These are phyloP conservation scores for Fusarium azukiicola DNA, from an alignment of 2,329 filamentous ascomycete genomes.

Conservation along the genomic window DNA sequence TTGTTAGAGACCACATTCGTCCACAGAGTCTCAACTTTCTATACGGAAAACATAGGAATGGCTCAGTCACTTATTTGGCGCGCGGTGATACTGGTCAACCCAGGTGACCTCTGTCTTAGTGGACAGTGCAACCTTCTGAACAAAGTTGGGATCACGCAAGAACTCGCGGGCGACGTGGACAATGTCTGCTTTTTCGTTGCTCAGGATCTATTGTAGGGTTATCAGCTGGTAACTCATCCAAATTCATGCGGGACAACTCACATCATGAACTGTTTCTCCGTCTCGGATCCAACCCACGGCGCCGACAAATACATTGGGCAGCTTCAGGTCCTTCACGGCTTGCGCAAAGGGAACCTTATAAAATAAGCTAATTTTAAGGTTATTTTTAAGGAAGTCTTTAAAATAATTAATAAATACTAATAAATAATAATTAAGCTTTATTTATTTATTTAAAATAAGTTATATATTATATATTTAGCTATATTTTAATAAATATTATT, in stretches of 20 bases:
- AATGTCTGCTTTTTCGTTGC: conserved; percentile 1
- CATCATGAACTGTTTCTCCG: conserved; percentile 5
- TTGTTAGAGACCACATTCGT: neutral
- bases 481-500: no score
- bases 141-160: conserved; percentile 9
- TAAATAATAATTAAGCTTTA: no score
- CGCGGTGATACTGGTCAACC: conserved; percentile 15
- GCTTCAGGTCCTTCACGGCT: neutral
- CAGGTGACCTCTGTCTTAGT: neutral
- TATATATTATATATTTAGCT: no score
- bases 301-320: neutral
- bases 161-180: conserved; percentile 12
- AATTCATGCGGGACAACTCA: neutral
- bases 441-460: no score
- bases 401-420: no score
- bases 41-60: neutral
- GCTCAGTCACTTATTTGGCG: neutral
- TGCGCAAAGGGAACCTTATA: neutral
- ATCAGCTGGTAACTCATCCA: neutral
- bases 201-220: neutral
- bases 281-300: conserved; percentile 16
- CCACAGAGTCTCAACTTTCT: accelerated
- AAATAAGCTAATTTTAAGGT: no score
- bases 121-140: conserved; percentile 3
- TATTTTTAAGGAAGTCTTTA: no score